Conservation (phyloP, 306 rosid species). For the Acacia acuminata region DNA sequence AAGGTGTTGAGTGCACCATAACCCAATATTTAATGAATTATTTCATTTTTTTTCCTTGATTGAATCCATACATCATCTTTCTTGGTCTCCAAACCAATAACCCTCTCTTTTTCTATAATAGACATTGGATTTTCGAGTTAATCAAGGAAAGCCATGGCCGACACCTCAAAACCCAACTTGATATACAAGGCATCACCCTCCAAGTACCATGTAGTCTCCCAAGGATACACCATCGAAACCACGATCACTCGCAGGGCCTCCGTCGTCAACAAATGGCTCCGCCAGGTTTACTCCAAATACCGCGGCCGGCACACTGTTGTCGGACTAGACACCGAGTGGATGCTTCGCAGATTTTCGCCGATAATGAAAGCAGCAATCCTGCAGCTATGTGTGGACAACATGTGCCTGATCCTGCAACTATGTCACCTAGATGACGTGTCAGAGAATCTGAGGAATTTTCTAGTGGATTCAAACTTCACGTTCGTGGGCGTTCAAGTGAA, state of each 20-base stretch:
- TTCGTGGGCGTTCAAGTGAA: conserved; percentile 36
- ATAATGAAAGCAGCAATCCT: conserved; percentile 16
- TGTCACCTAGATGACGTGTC: background rate
- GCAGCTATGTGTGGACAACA: conserved; percentile 28
- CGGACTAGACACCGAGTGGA: conserved; percentile 39
- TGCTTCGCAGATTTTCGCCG: background rate
- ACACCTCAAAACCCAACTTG: background rate
- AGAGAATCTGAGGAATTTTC: background rate
- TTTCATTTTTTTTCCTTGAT: no score
- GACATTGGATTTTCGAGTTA: background rate
- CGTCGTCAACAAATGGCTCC: conserved; percentile 21
- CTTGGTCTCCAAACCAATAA: no score
- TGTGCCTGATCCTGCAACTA: conserved; percentile 31
- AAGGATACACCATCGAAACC: conserved; percentile 29
- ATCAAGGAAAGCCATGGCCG: background rate
- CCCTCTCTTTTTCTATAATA: background rate
- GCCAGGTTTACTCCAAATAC: conserved; percentile 6
- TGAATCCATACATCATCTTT: no score
- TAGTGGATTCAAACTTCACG: background rate
- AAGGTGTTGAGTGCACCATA: no score
- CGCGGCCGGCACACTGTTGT: background rate
- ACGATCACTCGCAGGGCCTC: conserved; percentile 1
- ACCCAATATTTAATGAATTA: no score
- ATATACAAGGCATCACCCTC: conserved; percentile 1
- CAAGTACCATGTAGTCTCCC: background rate